Conservation (phyloP, 352 stramenopile species). For the Pythium vanterpoolii region DNA sequence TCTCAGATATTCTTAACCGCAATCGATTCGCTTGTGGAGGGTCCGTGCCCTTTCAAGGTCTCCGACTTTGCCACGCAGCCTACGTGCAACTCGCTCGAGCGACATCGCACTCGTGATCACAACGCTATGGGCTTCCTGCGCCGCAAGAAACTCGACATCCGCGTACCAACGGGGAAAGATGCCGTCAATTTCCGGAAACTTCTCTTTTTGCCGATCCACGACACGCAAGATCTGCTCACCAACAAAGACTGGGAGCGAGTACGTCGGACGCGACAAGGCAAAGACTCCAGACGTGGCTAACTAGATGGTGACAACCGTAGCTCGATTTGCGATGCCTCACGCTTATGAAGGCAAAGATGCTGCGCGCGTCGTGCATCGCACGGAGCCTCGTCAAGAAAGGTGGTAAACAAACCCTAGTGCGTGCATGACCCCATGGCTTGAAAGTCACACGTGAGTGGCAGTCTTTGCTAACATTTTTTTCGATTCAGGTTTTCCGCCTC, state of each 20-base stretch:
- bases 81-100: not conserved
- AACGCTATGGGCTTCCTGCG: slow-evolving; percentile 56
- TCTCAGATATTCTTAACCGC: not conserved
- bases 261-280: too few relatives aligned
- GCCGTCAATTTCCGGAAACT: slow-evolving; percentile 80
- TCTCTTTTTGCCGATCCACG: slow-evolving; percentile 62
- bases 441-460: not conserved
- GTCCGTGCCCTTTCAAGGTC: slow-evolving; percentile 4
- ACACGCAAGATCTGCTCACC: slow-evolving; percentile 68
- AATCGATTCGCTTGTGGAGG: not conserved
- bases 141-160: slow-evolving; percentile 64
- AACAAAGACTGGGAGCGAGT: slow-evolving; percentile 70
- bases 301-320: slow-evolving; percentile 19
- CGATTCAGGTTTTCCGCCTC: slow-evolving; percentile 40
- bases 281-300: not conserved
- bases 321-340: slow-evolving; percentile 75
- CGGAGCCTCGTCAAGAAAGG: slow-evolving; percentile 57
- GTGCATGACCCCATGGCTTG: not conserved
- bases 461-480: not conserved
- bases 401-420: slow-evolving; percentile 56
- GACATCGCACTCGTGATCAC: not conserved
- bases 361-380: slow-evolving; percentile 72
- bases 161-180: slow-evolving; percentile 62
- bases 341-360: slow-evolving; percentile 83
- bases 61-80: not conserved